Base-by-base conservation (phyloP, 495 filamentous ascomycete species). In the Penicillium chermesinum region DNA sequence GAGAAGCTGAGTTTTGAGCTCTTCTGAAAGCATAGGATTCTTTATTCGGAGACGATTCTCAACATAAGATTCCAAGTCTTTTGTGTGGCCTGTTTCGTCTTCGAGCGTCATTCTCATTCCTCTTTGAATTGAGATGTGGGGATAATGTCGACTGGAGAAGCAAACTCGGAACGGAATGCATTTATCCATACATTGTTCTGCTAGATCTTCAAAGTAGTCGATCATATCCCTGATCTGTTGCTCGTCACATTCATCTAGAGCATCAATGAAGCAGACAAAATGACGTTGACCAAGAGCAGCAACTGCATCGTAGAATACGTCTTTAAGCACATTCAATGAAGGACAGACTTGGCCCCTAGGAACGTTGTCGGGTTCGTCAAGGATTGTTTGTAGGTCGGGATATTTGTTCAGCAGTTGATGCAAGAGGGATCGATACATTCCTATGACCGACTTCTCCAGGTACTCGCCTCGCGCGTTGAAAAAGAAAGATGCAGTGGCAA, bases 401-500 rank as follows among this genome's bases (percentile, higher is more conserved):
- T 50, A 54, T 8, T 44, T 53, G 38, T 62, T 34, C 17, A 71
- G 57, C 2, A 73, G 46, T 37, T 70, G 66, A 3, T 54, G 39
- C 16, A 73, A 49, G 1, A 82, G 48, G 0, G 79, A 78, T 32
- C 77, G 76, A 49, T 81, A 82, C 72, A 82, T 78, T 4, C 80
- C 79, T 1, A 41, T 2, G 1, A 64, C 65, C 1, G 78, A 75
- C 46, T 71, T 77, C 57, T 82, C 77, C 18, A 82, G 54, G 4
- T 60, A 21, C 1, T 55, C 61, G 0, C 79, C 76, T 41, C 73
- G 58, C 0, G 72, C 74, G 30, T 77, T 69, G 57, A 79, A 81
- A 63, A 79, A 81, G 48, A 78, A 79, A 0, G 67, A 77, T 6
- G 70, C 44, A 2, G 58, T 58, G 12, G 68, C 43, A 34, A 36